These are phyloP conservation scores for Adiantum capillusveneris DNA, from an alignment of 75 land plant species.

Conservation along the genomic window DNA sequence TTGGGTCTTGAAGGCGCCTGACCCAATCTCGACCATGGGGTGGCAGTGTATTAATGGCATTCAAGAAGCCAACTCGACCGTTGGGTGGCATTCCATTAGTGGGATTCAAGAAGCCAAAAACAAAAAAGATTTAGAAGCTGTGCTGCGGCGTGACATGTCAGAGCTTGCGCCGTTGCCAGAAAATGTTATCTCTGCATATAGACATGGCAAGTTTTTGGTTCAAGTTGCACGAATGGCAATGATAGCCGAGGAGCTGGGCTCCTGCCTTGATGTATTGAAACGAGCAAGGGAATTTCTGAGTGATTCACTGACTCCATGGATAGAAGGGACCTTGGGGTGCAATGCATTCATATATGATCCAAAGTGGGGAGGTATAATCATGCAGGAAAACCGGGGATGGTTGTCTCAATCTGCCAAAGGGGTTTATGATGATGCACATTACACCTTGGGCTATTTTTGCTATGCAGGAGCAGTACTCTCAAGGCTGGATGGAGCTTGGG, in stretches of 20 bases:
- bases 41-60: too few relatives aligned
- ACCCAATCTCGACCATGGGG: conserved; percentile 14
- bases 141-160: conserved; percentile 44
- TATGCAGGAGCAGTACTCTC: conserved; percentile 34
- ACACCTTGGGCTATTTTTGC: conserved; percentile 28
- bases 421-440: conserved; percentile 30
- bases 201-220: conserved; percentile 77
- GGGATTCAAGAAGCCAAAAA: conserved; percentile 33
- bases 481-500: conserved; percentile 23
- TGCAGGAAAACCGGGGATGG: neutral
- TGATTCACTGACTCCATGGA: conserved; percentile 23
- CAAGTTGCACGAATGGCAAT: conserved; percentile 78
- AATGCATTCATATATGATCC: conserved; percentile 21
- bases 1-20: conserved; percentile 48
- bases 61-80: conserved; percentile 12
- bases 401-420: conserved; percentile 28
- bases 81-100: conserved; percentile 55
- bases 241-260: conserved; percentile 70
- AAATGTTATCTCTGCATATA: conserved; percentile 48
- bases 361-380: conserved; percentile 26
- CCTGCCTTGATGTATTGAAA: conserved; percentile 30
- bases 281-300: conserved; percentile 40
- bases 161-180: conserved; percentile 30
- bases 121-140: conserved; percentile 23
- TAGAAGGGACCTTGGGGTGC: conserved; percentile 14